Conservation (phyloP, 2,329 filamentous ascomycete species). For the Phialophora macrospora region DNA sequence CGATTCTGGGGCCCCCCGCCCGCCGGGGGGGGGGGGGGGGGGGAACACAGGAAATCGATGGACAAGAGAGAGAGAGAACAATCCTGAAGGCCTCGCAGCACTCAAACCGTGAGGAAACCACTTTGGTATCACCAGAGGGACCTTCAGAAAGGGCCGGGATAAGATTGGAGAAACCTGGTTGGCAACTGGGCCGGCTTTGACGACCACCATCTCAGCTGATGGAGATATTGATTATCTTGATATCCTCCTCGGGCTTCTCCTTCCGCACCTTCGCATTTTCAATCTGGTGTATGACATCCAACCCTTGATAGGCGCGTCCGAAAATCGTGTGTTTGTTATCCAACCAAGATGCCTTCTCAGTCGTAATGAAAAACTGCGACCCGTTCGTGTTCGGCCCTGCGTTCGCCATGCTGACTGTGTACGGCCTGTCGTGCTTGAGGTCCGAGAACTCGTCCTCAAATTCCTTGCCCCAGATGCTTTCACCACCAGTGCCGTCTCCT, state of each 20-base stretch:
- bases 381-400: conserved; percentile 94
- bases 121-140: no score
- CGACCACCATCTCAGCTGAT: conserved; percentile 35
- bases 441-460: conserved; percentile 94
- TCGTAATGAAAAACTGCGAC: conserved; percentile 92
- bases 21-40: no score
- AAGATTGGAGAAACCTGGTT: no score
- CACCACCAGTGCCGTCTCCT: conserved; percentile 86
- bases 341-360: conserved; percentile 95
- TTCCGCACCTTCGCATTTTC: conserved; percentile 85
- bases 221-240: conserved; percentile 90
- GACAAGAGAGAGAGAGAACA: no score
- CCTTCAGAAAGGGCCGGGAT: no score
- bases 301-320: conserved; percentile 82
- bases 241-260: conserved; percentile 95
- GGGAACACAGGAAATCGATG: no score
- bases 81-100: no score
- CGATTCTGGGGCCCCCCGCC: no score
- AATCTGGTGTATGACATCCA: conserved; percentile 95
- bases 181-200: no score
- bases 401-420: conserved; percentile 97
- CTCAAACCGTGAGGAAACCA: no score
- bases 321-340: conserved; percentile 98
- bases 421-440: conserved; percentile 91
- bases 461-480: conserved; percentile 89